phyloP scores from a whole-genome alignment of 169 alveolate genomes.

The Cryptosporidium ubiquitum region DNA sequence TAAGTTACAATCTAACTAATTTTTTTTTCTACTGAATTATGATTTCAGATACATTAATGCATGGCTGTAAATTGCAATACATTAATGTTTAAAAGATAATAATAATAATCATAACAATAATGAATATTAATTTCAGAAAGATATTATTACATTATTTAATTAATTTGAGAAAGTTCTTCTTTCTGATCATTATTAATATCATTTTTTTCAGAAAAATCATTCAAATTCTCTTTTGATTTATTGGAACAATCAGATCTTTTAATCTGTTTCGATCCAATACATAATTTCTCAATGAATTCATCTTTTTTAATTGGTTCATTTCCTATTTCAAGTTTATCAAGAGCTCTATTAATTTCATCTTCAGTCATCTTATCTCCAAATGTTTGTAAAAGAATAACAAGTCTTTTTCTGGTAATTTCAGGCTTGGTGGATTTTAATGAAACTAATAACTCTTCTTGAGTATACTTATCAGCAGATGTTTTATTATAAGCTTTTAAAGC shows the following conservation, averaged over 20 bases:
- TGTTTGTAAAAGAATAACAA: conserved; percentile 9
- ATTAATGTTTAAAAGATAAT: background rate
- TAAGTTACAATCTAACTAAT: background rate
- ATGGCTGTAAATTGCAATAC: too few relatives aligned
- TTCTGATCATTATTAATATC: background rate
- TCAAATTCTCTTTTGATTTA: background rate
- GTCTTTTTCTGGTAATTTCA: conserved; percentile 36
- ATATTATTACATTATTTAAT: background rate
- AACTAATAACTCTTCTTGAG: conserved; percentile 10
- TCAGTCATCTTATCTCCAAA: conserved; percentile 68
- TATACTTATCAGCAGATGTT: conserved; percentile 48
- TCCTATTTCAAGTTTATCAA: conserved; percentile 52
- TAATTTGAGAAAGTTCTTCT: background rate
- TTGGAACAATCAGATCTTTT: background rate
- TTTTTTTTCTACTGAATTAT: too few relatives aligned
- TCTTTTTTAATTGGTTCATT: conserved; percentile 23
- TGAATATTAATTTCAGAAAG: background rate
- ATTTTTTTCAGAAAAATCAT: background rate
- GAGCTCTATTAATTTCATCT: conserved; percentile 46
- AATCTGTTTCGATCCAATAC: conserved; percentile 44
- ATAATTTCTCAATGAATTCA: conserved; percentile 16
- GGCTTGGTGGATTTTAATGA: conserved; percentile 12
- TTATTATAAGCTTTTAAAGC: conserved; percentile 45
- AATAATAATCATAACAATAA: background rate
- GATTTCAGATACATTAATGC: background rate